Conservation (phyloP, 2,329 filamentous ascomycete species). For the Stagonosporopsis rhizophila region DNA sequence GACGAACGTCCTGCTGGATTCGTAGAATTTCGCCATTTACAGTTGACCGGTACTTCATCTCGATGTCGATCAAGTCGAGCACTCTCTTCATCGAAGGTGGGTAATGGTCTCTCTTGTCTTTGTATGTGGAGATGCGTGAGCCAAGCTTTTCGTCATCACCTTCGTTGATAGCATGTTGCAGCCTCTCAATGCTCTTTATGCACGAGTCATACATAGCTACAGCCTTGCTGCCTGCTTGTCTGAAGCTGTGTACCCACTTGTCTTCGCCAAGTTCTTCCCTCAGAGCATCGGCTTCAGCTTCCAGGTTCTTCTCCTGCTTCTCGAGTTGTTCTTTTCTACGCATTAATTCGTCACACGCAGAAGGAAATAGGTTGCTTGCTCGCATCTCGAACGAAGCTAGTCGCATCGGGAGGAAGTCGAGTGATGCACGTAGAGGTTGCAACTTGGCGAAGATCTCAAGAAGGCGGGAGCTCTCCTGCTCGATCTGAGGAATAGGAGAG, state of each 20-base stretch:
- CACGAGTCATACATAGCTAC: conserved; percentile 98
- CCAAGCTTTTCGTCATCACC: conserved; percentile 69
- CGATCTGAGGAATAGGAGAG: conserved; percentile 60
- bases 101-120: conserved; percentile 94
- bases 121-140: conserved; percentile 85
- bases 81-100: conserved; percentile 92
- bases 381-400: conserved; percentile 83
- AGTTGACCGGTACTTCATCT: conserved; percentile 92
- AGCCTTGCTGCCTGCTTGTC: conserved; percentile 88
- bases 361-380: conserved; percentile 81
- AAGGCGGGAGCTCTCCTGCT: conserved; percentile 84
- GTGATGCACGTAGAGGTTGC: conserved; percentile 88
- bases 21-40: conserved; percentile 95
- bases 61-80: conserved; percentile 89
- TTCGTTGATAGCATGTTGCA: conserved; percentile 79
- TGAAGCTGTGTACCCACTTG: conserved; percentile 93
- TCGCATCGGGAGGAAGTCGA: conserved; percentile 96
- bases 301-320: conserved; percentile 84
- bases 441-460: conserved; percentile 92
- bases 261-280: conserved; percentile 93
- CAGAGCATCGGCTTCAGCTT: conserved; percentile 84
- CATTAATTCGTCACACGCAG: conserved; percentile 87
- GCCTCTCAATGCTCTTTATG: conserved; percentile 81
- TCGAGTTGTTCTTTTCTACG: conserved; percentile 77
- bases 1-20: conserved; percentile 82